phyloP scores from a whole-genome alignment of 371 early-diverging fungal species.

The Chytridiales sp. region DNA sequence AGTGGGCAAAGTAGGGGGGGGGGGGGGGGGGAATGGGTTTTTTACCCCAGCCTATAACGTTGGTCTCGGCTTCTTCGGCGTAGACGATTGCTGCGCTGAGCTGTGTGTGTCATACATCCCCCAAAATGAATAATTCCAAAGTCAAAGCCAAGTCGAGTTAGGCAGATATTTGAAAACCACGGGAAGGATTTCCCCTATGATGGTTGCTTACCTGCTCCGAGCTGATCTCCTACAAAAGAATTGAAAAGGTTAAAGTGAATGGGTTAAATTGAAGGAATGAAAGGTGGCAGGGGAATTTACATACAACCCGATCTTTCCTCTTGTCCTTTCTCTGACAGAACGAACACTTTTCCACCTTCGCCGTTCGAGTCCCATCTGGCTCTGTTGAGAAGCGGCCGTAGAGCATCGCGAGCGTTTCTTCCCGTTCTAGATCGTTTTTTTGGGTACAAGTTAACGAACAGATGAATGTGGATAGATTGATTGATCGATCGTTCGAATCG shows the following conservation, averaged over 20 bases:
- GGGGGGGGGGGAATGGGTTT: neutral
- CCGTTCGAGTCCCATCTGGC: slow-evolving; percentile 12
- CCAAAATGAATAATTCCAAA: no score
- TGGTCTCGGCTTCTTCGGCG: slow-evolving; percentile 59
- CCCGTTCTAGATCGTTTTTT: slow-evolving; percentile 41
- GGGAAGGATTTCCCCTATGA: slow-evolving; percentile 12
- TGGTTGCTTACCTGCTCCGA: slow-evolving; percentile 23
- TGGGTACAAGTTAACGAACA: neutral
- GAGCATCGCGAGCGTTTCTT: slow-evolving; percentile 73
- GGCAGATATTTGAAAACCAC: slow-evolving; percentile 26
- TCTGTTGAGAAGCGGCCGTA: slow-evolving; percentile 47
- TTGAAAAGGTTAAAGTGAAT: neutral
- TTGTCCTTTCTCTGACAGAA: slow-evolving; percentile 70
- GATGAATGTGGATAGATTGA: neutral
- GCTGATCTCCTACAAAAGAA: slow-evolving; percentile 15
- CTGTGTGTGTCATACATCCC: no score
- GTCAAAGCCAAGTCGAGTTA: no score
- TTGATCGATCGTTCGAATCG: neutral
- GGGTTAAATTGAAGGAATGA: neutral
- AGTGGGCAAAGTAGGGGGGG: neutral
- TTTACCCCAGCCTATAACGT: slow-evolving; percentile 70
- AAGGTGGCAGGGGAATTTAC: slow-evolving; percentile 30
- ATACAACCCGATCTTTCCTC: slow-evolving; percentile 71
- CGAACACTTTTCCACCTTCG: slow-evolving; percentile 55
- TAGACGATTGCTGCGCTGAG: slow-evolving; percentile 65